phyloP scores from a whole-genome alignment of 2,329 filamentous ascomycete genomes.

The Cladosporium sp. region DNA sequence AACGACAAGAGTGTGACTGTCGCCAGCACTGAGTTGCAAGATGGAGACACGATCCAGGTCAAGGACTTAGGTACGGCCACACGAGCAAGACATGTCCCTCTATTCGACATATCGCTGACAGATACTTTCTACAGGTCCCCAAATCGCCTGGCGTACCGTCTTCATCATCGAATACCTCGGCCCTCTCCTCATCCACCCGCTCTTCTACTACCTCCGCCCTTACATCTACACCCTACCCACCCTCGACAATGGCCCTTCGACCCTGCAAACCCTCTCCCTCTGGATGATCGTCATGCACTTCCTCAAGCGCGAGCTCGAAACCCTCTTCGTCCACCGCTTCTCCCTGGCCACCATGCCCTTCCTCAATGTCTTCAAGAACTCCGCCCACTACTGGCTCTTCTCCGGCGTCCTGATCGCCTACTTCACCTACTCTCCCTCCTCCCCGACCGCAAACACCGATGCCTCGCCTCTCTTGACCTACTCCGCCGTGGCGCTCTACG shows the following conservation, averaged over 20 bases:
- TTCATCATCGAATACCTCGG: slow-evolving; percentile 95
- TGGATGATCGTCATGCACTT: slow-evolving; percentile 80
- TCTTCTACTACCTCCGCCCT: slow-evolving; percentile 69
- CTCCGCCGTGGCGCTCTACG: slow-evolving; percentile 68
- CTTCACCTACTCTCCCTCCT: slow-evolving; percentile 78
- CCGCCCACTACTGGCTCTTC: slow-evolving; percentile 86
- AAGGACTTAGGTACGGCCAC: slow-evolving; percentile 79
- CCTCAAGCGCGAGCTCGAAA: slow-evolving; percentile 92
- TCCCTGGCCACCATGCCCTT: slow-evolving; percentile 91
- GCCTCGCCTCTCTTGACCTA: slow-evolving; percentile 59
- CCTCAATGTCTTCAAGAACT: slow-evolving; percentile 91
- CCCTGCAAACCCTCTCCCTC: slow-evolving; percentile 71
- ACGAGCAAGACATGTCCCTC: neutral
- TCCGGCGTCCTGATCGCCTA: slow-evolving; percentile 79
- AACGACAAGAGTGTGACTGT: slow-evolving; percentile 56
- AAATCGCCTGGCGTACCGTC: slow-evolving; percentile 90
- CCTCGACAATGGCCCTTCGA: slow-evolving; percentile 51
- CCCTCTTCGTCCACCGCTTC: slow-evolving; percentile 92
- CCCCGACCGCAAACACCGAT: slow-evolving; percentile 59
- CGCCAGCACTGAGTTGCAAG: slow-evolving; percentile 56
- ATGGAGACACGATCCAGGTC: slow-evolving; percentile 69
- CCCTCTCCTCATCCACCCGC: slow-evolving; percentile 81
- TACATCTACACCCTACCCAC: slow-evolving; percentile 63
- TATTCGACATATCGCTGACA: neutral
- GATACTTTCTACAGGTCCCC: slow-evolving; percentile 62